Evolutionary conservation across 2,329 filamentous ascomycete genomes (phyloP).

Genomic region (Cordyceps cateniannulata): DNA sequence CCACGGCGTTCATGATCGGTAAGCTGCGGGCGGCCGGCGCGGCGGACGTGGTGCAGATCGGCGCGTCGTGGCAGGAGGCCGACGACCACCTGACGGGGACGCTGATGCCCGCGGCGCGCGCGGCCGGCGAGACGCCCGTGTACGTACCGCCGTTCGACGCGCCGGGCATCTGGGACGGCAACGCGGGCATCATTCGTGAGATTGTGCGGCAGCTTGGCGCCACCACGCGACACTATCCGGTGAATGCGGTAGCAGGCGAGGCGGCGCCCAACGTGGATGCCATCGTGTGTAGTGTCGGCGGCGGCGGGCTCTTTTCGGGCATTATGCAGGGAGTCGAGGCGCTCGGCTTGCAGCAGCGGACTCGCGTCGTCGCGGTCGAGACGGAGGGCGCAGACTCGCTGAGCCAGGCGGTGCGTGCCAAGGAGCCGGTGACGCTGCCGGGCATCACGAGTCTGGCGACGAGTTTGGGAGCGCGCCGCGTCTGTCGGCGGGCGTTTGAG

Average conservation of each 20-base stretch:
- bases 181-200: constrained; percentile 48
- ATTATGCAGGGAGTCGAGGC: constrained; percentile 55
- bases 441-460: constrained; percentile 67
- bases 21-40: constrained; percentile 61
- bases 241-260: no score
- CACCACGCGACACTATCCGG: constrained; percentile 18
- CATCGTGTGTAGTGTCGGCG: constrained; percentile 69
- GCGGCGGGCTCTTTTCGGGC: constrained; percentile 74
- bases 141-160: constrained; percentile 64
- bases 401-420: constrained; percentile 45
- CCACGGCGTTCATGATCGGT: constrained; percentile 58
- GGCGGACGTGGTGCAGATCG: constrained; percentile 55
- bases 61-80: constrained; percentile 62
- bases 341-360: constrained; percentile 17
- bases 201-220: constrained; percentile 28
- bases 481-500: constrained; percentile 44
- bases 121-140: constrained; percentile 36
- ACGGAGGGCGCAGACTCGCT: constrained; percentile 66
- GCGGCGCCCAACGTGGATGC: constrained; percentile 44
- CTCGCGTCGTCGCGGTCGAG: constrained; percentile 61
- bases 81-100: constrained; percentile 57
- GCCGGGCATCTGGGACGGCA: constrained; percentile 59
- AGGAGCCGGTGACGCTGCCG: constrained; percentile 53
- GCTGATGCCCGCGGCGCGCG: constrained; percentile 30
- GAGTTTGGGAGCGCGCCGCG: constrained; percentile 60